These are phyloP conservation scores for Globisporangium paroecandrum DNA, from an alignment of 352 stramenopile genomes.

Conservation along the genomic window DNA sequence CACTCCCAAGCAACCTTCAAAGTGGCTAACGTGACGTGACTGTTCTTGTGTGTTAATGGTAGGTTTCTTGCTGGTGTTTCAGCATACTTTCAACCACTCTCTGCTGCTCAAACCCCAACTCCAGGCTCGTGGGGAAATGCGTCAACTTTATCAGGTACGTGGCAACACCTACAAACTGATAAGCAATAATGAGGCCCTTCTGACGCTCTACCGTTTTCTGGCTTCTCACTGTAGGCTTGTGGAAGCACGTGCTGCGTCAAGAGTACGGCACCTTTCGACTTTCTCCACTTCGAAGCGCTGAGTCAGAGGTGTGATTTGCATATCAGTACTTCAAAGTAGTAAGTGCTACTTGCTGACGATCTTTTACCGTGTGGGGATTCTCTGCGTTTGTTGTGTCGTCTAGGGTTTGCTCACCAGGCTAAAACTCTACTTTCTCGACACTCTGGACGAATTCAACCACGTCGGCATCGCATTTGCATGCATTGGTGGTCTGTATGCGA, in stretches of 20 bases:
- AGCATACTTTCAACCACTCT: constrained; percentile 30
- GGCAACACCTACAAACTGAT: background rate
- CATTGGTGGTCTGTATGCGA: constrained; percentile 16
- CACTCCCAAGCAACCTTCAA: no score
- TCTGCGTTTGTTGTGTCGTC: background rate
- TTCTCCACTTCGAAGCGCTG: constrained; percentile 52
- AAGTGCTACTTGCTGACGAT: background rate
- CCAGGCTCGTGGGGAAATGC: constrained; percentile 90
- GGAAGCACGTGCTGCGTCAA: constrained; percentile 66
- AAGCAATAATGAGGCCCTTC: background rate
- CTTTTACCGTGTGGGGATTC: background rate
- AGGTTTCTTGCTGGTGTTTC: constrained; percentile 37
- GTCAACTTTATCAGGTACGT: constrained; percentile 53
- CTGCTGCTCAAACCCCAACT: constrained; percentile 26
- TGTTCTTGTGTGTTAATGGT: background rate
- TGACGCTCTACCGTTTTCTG: background rate
- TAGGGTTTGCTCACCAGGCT: constrained; percentile 26
- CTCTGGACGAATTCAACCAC: constrained; percentile 26
- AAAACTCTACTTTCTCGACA: constrained; percentile 27
- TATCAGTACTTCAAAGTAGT: no score
- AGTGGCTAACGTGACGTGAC: background rate
- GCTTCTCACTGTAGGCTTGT: constrained; percentile 20
- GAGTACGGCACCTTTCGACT: constrained; percentile 93
- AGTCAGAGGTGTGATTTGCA: constrained; percentile 28
- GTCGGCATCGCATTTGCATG: constrained; percentile 18